These are phyloP conservation scores for Pleodorina starrii DNA, from an alignment of 139 green algal species.

Conservation along the genomic window DNA sequence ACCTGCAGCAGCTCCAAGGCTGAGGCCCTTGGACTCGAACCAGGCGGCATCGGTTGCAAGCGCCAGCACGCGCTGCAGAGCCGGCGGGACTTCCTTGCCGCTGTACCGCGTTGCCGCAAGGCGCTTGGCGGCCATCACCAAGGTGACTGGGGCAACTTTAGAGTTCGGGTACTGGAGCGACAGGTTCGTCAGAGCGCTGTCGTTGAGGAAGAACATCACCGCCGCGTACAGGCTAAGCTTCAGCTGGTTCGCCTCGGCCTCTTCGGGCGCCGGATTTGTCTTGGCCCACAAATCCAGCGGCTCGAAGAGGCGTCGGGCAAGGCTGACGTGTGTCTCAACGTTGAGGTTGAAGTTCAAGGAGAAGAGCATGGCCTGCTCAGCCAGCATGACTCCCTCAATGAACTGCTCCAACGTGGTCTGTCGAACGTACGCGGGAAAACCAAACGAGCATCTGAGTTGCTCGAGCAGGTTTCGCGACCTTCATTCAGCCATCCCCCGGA, in stretches of 20 bases:
- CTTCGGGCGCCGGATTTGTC: background rate
- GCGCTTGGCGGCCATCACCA: slow-evolving; percentile 40
- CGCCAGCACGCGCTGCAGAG: background rate
- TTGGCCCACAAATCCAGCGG: slow-evolving; percentile 1
- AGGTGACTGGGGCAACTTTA: background rate
- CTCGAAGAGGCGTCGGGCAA: slow-evolving; percentile 19
- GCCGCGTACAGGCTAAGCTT: background rate
- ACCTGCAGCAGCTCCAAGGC: slow-evolving; percentile 9
- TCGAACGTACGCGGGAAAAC: background rate
- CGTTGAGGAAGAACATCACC: slow-evolving; percentile 39
- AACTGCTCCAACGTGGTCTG: slow-evolving; percentile 44
- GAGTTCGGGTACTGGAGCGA: slow-evolving; percentile 17
- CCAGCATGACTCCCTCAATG: slow-evolving; percentile 30
- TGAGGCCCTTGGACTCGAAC: slow-evolving; percentile 2
- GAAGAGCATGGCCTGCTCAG: slow-evolving; percentile 46
- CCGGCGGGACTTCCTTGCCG: background rate
- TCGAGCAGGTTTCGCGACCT: background rate
- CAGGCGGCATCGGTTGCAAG: background rate
- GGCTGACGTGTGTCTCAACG: slow-evolving; percentile 39
- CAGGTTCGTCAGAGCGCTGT: slow-evolving; percentile 22
- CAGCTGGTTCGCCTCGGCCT: slow-evolving; percentile 30
- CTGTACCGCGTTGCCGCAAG: background rate
- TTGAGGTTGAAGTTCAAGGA: slow-evolving; percentile 49
- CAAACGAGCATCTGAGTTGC: background rate
- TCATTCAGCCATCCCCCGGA: too few species aligned